Evolutionary conservation across 2,329 filamentous ascomycete genomes (phyloP), one percentile per base, ranked within the genome.

Genomic region (Emergomyces africanus): DNA sequence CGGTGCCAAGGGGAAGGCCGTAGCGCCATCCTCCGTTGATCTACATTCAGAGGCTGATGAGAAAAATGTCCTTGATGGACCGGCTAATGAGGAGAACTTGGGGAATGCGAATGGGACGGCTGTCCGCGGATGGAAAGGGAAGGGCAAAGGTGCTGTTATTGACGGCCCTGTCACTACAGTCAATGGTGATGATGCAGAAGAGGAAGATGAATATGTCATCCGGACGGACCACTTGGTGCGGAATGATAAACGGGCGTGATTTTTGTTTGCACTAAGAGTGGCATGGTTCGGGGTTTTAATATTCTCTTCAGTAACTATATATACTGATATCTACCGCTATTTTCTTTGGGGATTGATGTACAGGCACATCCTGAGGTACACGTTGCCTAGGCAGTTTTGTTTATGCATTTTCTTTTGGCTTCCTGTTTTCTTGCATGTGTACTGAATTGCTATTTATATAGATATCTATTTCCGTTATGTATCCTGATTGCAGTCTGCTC

Each of bases 61-160:
- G 46, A 67, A 72, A 5, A 74, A 74, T 59, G 71, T 69, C 2
- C 74, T 77, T 61, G 74, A 73, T 59, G 70, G 69, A 1, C 74
- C 76, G 60, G 72, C 70, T 15, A 56, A 64, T 23, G 57, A 65
- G 46, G 61, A 55, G n/a, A 41, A 58, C 15, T 14, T 28, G 20
- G 46, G 46, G 30, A 50, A 12, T 51, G 18, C 30, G 39, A 53
- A 60, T 60, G 46, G 46, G 12, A 28, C 6, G 28, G 28, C 54
- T 14, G 39, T 44, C n/a, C 35, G 48, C 23, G 42, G 48, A 12
- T 20, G 49, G 9, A 73, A 77, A 61, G 71, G 70, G 23, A 77
- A 76, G 63, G 69, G 66, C 41, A 75, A 71, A 60, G 69, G 67
- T 51, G 67, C 70, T 30, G 30, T 53, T 35, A 66, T 66, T 20